Percentiles rank a stretch among this genome's conserved stretches.
phyloP scores from a whole-genome alignment of 805 yeast genomes.

The Spathaspora hagerdaliae region DNA sequence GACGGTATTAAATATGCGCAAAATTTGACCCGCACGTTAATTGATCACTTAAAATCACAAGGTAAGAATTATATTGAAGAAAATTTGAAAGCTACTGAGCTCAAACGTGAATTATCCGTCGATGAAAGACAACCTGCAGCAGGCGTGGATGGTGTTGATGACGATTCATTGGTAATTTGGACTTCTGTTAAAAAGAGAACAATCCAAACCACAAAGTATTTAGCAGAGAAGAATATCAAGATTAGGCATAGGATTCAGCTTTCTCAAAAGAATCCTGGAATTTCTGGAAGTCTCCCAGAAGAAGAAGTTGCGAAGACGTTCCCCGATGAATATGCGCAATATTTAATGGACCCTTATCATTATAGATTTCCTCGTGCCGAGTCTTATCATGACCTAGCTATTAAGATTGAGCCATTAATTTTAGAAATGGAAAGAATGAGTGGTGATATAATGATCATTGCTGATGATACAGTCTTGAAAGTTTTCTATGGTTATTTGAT shows the following conservation, averaged over 20 bases:
- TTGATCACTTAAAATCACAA: conserved; percentile 29
- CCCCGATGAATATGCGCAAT: conserved; percentile 69
- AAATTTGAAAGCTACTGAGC: not conserved
- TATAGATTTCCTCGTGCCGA: conserved; percentile 90
- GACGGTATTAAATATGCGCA: conserved; percentile 68
- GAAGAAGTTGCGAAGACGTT: conserved; percentile 55
- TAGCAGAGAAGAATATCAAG: conserved; percentile 57
- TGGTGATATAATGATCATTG: conserved; percentile 83
- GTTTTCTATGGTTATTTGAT: conserved; percentile 92
- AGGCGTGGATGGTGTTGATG: conserved; percentile 55
- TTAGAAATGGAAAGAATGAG: conserved; percentile 91
- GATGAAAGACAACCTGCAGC: conserved; percentile 42
- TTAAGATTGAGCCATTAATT: conserved; percentile 87
- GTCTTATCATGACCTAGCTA: conserved; percentile 93
- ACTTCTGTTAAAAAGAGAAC: conserved; percentile 89
- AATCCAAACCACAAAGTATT: conserved; percentile 68
- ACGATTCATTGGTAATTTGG: conserved; percentile 80
- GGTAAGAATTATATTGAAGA: conserved; percentile 29
- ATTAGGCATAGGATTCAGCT: conserved; percentile 77
- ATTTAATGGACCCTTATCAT: conserved; percentile 80
- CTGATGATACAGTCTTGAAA: conserved; percentile 85
- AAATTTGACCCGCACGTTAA: conserved; percentile 56
- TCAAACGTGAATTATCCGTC: conserved; percentile 17
- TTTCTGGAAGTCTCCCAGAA: conserved; percentile 64
- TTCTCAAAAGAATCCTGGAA: conserved; percentile 87